phyloP scores from a whole-genome alignment of 2,329 filamentous ascomycete species.

The Raffaelea ambrosiae region DNA sequence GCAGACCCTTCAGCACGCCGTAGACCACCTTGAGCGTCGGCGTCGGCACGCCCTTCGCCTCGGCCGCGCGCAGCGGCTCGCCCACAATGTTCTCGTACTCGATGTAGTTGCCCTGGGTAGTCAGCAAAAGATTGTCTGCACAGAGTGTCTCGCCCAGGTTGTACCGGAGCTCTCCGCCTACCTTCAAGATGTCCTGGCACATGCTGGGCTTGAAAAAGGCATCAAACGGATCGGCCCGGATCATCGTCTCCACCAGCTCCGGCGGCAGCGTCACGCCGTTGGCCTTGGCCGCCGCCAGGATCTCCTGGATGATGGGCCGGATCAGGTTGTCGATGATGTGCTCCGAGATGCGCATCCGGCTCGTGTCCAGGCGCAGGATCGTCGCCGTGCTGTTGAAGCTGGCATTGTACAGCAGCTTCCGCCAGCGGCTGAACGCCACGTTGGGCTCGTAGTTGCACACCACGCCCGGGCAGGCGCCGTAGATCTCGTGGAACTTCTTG shows the following conservation, averaged over 20 bases:
- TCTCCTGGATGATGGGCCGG: constrained; percentile 42
- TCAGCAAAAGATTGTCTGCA: too few species aligned
- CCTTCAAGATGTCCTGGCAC: constrained; percentile 40
- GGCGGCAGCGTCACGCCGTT: constrained; percentile 32
- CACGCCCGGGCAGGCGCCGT: constrained; percentile 70
- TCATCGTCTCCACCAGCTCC: constrained; percentile 33
- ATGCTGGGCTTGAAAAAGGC: constrained; percentile 44
- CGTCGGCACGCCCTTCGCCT: constrained; percentile 35
- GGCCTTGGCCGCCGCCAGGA: constrained; percentile 33
- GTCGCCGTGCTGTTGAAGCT: constrained; percentile 7
- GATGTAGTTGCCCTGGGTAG: constrained; percentile 35
- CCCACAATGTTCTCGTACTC: constrained; percentile 49
- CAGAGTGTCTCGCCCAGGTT: too few species aligned
- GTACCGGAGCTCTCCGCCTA: too few species aligned
- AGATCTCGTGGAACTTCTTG: constrained; percentile 24
- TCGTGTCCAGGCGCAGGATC: constrained; percentile 7
- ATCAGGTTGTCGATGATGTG: constrained; percentile 24
- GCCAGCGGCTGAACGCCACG: constrained; percentile 7
- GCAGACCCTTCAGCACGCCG: constrained; percentile 35
- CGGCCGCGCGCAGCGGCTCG: constrained; percentile 44
- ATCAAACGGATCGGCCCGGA: constrained; percentile 38
- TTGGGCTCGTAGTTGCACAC: constrained; percentile 53
- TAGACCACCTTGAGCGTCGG: constrained; percentile 41
- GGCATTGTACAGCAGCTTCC: constrained; percentile 9
- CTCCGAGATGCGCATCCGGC: constrained; percentile 7